These are phyloP conservation scores for Flammula alnicola DNA, from an alignment of 1,284 basidiomycete species.

Conservation along the genomic window DNA sequence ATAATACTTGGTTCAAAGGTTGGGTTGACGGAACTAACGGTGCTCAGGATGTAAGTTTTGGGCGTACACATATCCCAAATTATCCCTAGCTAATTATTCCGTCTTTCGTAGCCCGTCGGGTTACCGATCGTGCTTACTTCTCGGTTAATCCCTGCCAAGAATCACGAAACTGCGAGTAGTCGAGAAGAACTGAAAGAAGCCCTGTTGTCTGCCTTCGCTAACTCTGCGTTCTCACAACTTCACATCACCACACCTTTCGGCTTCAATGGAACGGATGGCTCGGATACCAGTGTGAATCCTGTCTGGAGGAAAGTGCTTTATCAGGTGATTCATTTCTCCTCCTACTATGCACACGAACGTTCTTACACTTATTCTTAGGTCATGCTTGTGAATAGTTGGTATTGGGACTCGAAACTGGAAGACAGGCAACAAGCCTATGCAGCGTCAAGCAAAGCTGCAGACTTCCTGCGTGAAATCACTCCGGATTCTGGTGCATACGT, in stretches of 20 bases:
- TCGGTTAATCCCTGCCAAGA: slow-evolving; percentile 46
- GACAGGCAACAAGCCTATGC: slow-evolving; percentile 42
- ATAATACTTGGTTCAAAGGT: slow-evolving; percentile 44
- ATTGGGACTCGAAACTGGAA: slow-evolving; percentile 46
- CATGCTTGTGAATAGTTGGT: slow-evolving; percentile 39
- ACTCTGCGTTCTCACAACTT: slow-evolving; percentile 48
- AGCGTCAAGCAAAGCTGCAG: slow-evolving; percentile 38
- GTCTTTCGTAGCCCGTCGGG: slow-evolving; percentile 39
- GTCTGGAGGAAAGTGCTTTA: slow-evolving; percentile 23
- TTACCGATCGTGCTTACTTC: slow-evolving; percentile 45
- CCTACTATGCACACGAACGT: slow-evolving; percentile 51
- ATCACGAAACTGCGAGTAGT: slow-evolving; percentile 37
- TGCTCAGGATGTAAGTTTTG: slow-evolving; percentile 19
- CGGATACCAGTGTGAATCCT: slow-evolving; percentile 22
- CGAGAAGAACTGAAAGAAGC: slow-evolving; percentile 41
- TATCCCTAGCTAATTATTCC: neutral
- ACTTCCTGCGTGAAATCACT: slow-evolving; percentile 48
- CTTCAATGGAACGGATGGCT: slow-evolving; percentile 23
- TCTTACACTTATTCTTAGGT: slow-evolving; percentile 48
- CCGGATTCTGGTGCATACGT: slow-evolving; percentile 54
- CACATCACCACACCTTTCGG: slow-evolving; percentile 41
- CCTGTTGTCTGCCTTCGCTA: slow-evolving; percentile 38
- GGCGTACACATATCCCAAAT: no score
- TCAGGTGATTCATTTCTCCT: slow-evolving; percentile 25
- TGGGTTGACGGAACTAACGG: slow-evolving; percentile 39